A percentile compares a stretch with the other conserved stretches of the same genome.
These are phyloP conservation scores for Litchi chinensis DNA, from an alignment of 345 rosid species.

Conservation along the genomic window DNA sequence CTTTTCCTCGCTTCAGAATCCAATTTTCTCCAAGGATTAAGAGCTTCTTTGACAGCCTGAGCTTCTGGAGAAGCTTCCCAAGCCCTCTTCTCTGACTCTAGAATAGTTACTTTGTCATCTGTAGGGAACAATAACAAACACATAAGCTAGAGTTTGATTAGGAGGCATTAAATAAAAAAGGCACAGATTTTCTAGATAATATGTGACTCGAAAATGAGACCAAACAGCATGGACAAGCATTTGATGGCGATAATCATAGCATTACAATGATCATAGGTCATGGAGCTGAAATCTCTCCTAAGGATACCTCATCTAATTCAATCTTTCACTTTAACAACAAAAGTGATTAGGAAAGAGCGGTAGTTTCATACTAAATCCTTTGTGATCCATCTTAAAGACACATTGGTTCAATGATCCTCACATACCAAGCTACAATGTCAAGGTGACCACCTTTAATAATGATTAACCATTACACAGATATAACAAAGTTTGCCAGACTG, in stretches of 20 bases:
- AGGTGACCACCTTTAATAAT: too few relatives aligned
- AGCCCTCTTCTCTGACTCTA: constrained; percentile 84
- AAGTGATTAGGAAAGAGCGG: not conserved
- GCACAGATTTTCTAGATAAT: not conserved
- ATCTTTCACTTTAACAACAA: not conserved
- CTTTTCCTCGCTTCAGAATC: constrained; percentile 34
- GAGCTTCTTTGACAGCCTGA: constrained; percentile 73
- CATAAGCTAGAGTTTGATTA: constrained; percentile 3
- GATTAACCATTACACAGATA: too few relatives aligned
- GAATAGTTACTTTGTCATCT: constrained; percentile 86
- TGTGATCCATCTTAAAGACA: not conserved
- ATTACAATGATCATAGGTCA: not conserved
- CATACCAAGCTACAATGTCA: not conserved
- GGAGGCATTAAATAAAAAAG: constrained; percentile 3
- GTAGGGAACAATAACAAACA: constrained; percentile 21
- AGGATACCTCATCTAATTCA: not conserved
- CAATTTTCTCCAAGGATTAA: constrained; percentile 85
- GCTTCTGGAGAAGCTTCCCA: constrained; percentile 79
- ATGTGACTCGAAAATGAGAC: not conserved
- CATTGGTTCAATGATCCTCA: not conserved
- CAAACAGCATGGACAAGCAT: constrained; percentile 7
- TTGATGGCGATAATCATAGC: not conserved
- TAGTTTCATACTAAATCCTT: constrained; percentile 4
- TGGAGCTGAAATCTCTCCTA: not conserved
- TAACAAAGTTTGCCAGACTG: too few relatives aligned